phyloP scores from a whole-genome alignment of 106 monocot genomes.

The Dendrobium officinale region DNA sequence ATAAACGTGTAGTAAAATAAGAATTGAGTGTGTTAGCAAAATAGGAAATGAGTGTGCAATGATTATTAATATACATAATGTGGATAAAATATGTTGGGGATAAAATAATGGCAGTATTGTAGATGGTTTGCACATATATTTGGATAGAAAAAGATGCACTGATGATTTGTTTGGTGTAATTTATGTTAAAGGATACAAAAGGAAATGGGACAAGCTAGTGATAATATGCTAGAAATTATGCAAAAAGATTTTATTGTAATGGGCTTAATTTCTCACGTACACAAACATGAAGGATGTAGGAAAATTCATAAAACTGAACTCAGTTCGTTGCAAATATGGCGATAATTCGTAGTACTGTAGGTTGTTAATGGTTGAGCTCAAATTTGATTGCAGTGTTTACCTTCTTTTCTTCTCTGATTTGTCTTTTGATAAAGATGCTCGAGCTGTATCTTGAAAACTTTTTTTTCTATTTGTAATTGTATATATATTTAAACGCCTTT shows the following conservation, averaged over 20 bases:
- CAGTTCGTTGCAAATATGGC: not conserved
- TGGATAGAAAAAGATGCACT: too few relatives aligned
- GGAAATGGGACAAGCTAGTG: too few relatives aligned
- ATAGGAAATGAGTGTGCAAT: too few relatives aligned
- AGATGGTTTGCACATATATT: too few relatives aligned
- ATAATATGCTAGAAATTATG: not conserved
- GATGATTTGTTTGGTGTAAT: too few relatives aligned
- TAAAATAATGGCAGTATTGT: too few relatives aligned
- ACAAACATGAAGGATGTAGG: not conserved
- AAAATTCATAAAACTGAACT: not conserved
- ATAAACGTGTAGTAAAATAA: too few relatives aligned
- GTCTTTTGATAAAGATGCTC: not conserved
- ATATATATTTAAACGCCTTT: not conserved
- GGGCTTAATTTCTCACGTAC: not conserved
- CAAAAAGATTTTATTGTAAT: not conserved
- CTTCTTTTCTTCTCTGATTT: not conserved
- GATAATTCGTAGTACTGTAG: too few relatives aligned
- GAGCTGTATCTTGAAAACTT: not conserved
- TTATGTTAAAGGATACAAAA: too few relatives aligned
- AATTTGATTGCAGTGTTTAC: not conserved
- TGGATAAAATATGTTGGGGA: too few relatives aligned
- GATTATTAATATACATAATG: too few relatives aligned
- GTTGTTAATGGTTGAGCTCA: not conserved
- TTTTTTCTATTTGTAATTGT: not conserved
- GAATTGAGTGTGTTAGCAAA: too few relatives aligned